Evolutionary conservation across 169 alveolate species (phyloP), one percentile per base, ranked within the genome.

Genomic region (Cryptosporidium muris): DNA sequence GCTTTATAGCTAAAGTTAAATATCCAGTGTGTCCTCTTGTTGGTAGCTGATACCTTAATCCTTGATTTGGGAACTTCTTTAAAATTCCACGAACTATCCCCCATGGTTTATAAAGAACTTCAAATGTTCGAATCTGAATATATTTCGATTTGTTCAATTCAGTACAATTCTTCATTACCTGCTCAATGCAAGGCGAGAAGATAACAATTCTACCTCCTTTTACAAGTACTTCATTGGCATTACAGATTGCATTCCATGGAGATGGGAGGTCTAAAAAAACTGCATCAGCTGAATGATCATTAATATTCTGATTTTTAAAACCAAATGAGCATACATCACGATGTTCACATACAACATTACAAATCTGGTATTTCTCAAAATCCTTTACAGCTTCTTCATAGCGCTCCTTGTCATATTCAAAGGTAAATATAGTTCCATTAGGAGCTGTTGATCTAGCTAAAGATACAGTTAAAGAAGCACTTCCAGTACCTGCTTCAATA

Each of bases 401-500:
- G 51, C 97, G 89, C 67, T 95, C 93, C 80, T 91, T 91, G 74
- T 95, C 95, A 66, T 90, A 94, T 88, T 95, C 98, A 80, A 92
- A 95, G 7, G 97, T 94, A 81, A 89, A 92, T 56, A 95, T 67
- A 53, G 64, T 91, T n/a, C 98, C 98, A 60, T 90, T 82, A 1
- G 96, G 96, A 56, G 90, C 67, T 34, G 94, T 92, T n/a, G 94
- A 81, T 60, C 91, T 82, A 1, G 96, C 94, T 66, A 95, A 65
- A 40, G 95, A 91, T 36, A 91, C 93, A 51, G 95, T 93, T n/a
- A 94, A 82, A 43, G 97, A 93, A 3, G 97, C 98, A 40, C 97
- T 92, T 8, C 98, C 98, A 12, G 98, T 95, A 51, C 96, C 97
- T 60, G 95, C 94, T 81, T 95, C 98, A 56, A 94, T 82, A 43